Conservation (phyloP, 257 asterid genomes). For the Fraxinus excelsior region DNA sequence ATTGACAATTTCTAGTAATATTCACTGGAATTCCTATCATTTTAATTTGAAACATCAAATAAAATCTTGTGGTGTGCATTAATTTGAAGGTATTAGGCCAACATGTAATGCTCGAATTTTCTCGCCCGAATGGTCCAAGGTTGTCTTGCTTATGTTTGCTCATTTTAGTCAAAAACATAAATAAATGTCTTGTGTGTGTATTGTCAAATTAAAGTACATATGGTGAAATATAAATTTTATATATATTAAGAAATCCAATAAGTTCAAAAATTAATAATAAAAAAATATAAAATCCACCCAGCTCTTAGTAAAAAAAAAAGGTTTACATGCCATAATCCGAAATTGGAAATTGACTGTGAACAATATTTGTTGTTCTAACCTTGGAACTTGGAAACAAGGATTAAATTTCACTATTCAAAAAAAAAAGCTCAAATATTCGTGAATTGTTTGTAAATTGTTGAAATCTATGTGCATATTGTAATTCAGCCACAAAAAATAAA, state of each 20-base stretch:
- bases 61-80: neutral
- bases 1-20: too few relatives aligned
- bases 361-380: constrained; percentile 19
- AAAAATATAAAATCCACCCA: neutral
- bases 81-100: neutral
- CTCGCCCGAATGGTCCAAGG: neutral
- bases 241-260: neutral
- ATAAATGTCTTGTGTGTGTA: neutral
- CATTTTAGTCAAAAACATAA: neutral
- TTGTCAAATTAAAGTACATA: neutral
- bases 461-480: too few relatives aligned
- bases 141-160: neutral
- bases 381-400: neutral
- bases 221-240: too few relatives aligned
- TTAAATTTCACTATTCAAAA: too few relatives aligned
- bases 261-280: neutral
- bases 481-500: too few relatives aligned
- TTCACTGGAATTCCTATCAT: too few relatives aligned
- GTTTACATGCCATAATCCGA: constrained; percentile 1
- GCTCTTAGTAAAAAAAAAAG: constrained; percentile 3
- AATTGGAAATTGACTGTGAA: constrained; percentile 9
- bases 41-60: neutral
- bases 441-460: too few relatives aligned
- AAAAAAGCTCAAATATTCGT: too few relatives aligned
- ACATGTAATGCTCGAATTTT: neutral